These are phyloP conservation scores for Pestalotiopsis fici DNA, from an alignment of 2,329 filamentous ascomycete genomes.

Conservation along the genomic window DNA sequence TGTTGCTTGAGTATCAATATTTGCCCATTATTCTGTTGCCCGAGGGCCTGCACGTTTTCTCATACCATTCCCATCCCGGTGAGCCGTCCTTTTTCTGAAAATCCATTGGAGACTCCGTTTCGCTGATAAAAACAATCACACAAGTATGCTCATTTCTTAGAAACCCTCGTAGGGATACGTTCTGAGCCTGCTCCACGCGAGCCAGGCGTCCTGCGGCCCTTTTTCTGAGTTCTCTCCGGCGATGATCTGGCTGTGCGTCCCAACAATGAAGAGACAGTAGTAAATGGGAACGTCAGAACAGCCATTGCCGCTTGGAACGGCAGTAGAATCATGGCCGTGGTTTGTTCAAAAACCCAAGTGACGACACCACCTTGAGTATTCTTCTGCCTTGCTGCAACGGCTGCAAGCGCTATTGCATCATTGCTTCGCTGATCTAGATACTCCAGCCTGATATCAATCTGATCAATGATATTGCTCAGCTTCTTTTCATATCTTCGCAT, in stretches of 20 bases:
- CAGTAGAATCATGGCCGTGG: conserved; percentile 36
- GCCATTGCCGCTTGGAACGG: conserved; percentile 41
- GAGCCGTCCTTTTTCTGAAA: not conserved
- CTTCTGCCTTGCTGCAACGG: conserved; percentile 64
- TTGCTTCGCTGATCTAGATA: conserved; percentile 71
- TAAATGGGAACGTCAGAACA: conserved; percentile 44
- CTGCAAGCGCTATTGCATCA: conserved; percentile 80
- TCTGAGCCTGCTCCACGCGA: conserved; percentile 21
- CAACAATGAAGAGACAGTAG: conserved; percentile 35
- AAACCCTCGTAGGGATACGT: conserved; percentile 25
- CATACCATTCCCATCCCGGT: too few relatives aligned
- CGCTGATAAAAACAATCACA: not conserved
- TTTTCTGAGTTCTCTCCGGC: conserved; percentile 26
- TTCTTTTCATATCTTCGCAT: conserved; percentile 92
- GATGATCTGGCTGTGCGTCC: conserved; percentile 28
- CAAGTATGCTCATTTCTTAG: conserved; percentile 18
- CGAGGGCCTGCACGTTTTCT: too few relatives aligned
- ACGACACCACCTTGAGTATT: conserved; percentile 36
- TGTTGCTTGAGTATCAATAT: too few relatives aligned
- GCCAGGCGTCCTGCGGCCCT: conserved; percentile 16
- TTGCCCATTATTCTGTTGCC: too few relatives aligned
- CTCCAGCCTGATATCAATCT: conserved; percentile 75
- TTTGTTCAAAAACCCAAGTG: conserved; percentile 37
- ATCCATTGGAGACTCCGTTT: not conserved
- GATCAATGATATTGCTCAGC: conserved; percentile 70